Percentiles rank a stretch among this genome's conserved stretches.
Evolutionary conservation across 495 filamentous ascomycete genomes (phyloP).

Genomic region (Penicillium silybi): DNA sequence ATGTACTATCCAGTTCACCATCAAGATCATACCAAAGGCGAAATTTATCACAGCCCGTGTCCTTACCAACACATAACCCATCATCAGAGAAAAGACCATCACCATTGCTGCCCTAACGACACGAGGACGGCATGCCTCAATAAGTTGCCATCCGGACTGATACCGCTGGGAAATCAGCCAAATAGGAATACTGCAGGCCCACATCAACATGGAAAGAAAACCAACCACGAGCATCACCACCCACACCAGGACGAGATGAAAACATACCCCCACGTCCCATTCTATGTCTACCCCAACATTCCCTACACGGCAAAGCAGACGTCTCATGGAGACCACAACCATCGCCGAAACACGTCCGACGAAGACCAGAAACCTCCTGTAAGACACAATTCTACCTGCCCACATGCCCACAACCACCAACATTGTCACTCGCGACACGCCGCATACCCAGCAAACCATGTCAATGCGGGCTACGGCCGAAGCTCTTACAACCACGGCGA

Average conservation of each 20-base stretch:
- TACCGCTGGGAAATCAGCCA: neutral
- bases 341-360: neutral
- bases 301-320: neutral
- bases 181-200: neutral
- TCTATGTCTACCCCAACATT: neutral
- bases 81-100: too few relatives aligned
- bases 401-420: neutral
- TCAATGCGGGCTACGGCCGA: neutral
- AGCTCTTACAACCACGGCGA: neutral
- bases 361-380: neutral
- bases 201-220: neutral
- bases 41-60: too few relatives aligned
- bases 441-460: neutral
- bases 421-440: neutral
- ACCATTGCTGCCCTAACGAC: too few relatives aligned
- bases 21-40: too few relatives aligned
- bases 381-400: neutral
- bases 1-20: too few relatives aligned
- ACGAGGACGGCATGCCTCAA: neutral
- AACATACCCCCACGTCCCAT: neutral
- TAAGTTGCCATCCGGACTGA: neutral
- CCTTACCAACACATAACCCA: too few relatives aligned
- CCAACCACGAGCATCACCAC: neutral
- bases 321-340: neutral
- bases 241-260: neutral